Base-by-base conservation (phyloP, 139 green algal species). In the Picochlorum sp. region DNA sequence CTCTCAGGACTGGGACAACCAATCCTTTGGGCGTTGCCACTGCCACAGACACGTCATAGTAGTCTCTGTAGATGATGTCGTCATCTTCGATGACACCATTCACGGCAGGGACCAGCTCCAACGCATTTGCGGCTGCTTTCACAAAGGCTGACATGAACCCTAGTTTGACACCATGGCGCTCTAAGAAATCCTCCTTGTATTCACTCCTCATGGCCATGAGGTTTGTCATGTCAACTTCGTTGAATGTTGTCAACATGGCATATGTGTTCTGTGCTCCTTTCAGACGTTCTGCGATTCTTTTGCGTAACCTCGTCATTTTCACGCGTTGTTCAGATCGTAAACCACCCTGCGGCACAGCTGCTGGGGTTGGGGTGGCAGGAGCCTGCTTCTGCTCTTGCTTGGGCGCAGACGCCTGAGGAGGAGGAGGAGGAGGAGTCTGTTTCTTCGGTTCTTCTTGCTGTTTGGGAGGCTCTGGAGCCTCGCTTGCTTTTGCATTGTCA, bases 131-230 rank as follows among this genome's bases (percentile, higher is more conserved):
- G 0, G 86, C 66, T 14, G 92, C 94, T 86, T 96, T 97, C 44
- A 98, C 85, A 74, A 99, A 99, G 0, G 88, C 91, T 2, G 76
- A 91, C 94, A 99, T 99, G 82, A 99, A 98, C 70, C 94, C 94
- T 41, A 99, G 80, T 83, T 99, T 99, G 51, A 97, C 91, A 37
- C 90, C 91, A 76, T 99, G 92, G 74, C 86, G 87, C 73, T 97
- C 90, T 3, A 95, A 47, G 75, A 99, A 99, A 0, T 64, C 63
- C 58, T 99, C 94, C 85, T 98, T 98, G 81, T 94, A 95, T 21
- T 79, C 79, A 18, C 69, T 80, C 32, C 89, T 76, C 80, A 95
- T 80, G 59, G 83, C 82, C 75, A 95, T 96, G 23, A 94, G 73
- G 47, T 85, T 87, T 14, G 86, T 96, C 94, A 99, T 99, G 87